Percentiles rank a stretch among this genome's conserved stretches.
These are phyloP conservation scores for Ceratocystis diversiconidia DNA, from an alignment of 2,329 filamentous ascomycete genomes.

Conservation along the genomic window DNA sequence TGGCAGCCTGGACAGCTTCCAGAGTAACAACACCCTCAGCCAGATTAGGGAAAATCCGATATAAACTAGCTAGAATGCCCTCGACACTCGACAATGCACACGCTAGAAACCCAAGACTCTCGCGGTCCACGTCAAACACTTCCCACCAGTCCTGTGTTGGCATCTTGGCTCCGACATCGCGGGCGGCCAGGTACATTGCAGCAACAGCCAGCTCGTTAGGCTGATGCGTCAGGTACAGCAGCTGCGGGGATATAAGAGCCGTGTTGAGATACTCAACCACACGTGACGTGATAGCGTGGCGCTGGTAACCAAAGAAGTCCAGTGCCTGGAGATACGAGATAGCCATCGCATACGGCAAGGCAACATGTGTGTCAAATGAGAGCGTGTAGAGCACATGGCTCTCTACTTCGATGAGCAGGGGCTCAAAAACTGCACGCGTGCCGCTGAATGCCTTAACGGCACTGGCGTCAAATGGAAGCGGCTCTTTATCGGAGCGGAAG, in stretches of 20 bases:
- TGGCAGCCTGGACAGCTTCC: conserved; percentile 35
- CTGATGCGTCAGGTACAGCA: conserved; percentile 85
- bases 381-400: conserved; percentile 60
- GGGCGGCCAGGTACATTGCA: conserved; percentile 77
- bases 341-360: conserved; percentile 71
- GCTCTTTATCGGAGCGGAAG: conserved; percentile 25
- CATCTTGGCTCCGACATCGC: conserved; percentile 61
- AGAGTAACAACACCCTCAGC: conserved; percentile 42
- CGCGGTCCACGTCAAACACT: conserved; percentile 87
- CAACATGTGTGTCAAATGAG: conserved; percentile 71
- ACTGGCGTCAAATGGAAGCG: conserved; percentile 30
- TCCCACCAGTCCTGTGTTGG: conserved; percentile 91
- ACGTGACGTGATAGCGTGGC: conserved; percentile 25
- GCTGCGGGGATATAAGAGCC: conserved; percentile 70
- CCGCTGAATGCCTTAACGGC: conserved; percentile 60
- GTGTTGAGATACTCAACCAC: conserved; percentile 73
- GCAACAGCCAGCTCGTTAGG: conserved; percentile 73
- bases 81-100: conserved; percentile 71
- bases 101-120: conserved; percentile 85
- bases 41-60: conserved; percentile 38
- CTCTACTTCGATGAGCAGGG: conserved; percentile 58
- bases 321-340: conserved; percentile 88
- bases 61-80: conserved; percentile 49
- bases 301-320: conserved; percentile 39
- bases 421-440: conserved; percentile 51